Conservation (phyloP, 78 protist genomes). For the Cavenderia fasciculata region DNA sequence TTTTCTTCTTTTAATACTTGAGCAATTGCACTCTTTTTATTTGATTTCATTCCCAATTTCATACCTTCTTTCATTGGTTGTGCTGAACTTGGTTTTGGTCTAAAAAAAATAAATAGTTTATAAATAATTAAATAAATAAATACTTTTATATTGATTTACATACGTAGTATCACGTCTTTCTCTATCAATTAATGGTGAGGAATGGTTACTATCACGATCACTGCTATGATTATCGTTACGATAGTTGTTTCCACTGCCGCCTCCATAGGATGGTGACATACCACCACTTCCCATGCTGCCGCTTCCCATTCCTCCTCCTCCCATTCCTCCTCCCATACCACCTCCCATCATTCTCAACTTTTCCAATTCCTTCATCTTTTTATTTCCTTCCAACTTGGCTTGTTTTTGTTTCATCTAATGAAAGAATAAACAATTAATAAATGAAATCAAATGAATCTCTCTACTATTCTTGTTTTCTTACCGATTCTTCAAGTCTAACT, state of each 20-base stretch:
- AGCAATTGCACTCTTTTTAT: conserved; percentile 38
- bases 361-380: conserved; percentile 37
- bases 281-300: conserved; percentile 2
- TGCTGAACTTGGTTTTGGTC: conserved; percentile 21
- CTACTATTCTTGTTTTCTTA: too few relatives aligned
- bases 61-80: conserved; percentile 60
- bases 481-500: conserved; percentile 73
- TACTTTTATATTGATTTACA: not conserved
- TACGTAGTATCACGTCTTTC: conserved; percentile 6
- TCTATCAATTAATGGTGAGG: not conserved
- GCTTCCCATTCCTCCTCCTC: conserved; percentile 4
- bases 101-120: not conserved
- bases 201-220: not conserved
- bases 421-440: too few relatives aligned
- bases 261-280: not conserved
- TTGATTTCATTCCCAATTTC: conserved; percentile 14
- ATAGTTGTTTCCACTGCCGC: conserved; percentile 1
- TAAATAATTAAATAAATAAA: not conserved
- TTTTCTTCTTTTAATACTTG: conserved; percentile 74
- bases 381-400: not conserved
- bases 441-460: too few relatives aligned
- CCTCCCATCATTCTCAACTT: conserved; percentile 21
- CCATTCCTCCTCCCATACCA: conserved; percentile 11
- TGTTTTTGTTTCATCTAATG: conserved; percentile 34
- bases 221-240: too few relatives aligned